Conservation (phyloP, 495 filamentous ascomycete species). For the Xeromyces bisporus region DNA sequence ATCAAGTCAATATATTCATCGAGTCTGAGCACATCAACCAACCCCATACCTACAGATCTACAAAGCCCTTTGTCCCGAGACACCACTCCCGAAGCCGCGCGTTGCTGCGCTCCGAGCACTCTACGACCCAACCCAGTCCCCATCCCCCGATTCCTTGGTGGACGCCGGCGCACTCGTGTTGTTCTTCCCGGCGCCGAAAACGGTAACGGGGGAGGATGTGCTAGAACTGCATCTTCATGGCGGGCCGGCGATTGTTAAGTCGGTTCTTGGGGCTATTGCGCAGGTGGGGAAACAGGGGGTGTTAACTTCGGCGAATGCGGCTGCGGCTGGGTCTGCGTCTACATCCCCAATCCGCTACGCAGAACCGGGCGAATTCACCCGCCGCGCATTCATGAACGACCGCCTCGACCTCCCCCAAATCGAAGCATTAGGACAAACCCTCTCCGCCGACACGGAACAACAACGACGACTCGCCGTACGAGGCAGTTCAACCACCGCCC, state of each 20-base stretch:
- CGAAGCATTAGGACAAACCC: constrained; percentile 72
- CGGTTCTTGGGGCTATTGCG: constrained; percentile 65
- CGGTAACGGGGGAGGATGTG: constrained; percentile 82
- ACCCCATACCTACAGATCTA: constrained; percentile 51
- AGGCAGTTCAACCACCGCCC: constrained; percentile 47
- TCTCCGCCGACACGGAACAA: constrained; percentile 82
- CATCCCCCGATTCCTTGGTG: constrained; percentile 35
- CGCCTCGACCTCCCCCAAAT: constrained; percentile 83
- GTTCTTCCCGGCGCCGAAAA: constrained; percentile 71
- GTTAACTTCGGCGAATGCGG: no score
- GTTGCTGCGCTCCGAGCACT: constrained; percentile 62
- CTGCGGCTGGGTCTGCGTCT: no score
- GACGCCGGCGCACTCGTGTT: constrained; percentile 72
- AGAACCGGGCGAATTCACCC: constrained; percentile 90
- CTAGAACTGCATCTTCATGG: constrained; percentile 90
- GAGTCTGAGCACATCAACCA: no score
- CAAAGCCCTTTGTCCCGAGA: constrained; percentile 50
- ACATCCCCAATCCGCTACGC: constrained; percentile 65
- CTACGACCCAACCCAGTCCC: constrained; percentile 38
- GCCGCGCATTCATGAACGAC: constrained; percentile 76
- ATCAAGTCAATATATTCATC: no score
- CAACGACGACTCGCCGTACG: constrained; percentile 75
- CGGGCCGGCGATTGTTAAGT: constrained; percentile 72
- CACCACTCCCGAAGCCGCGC: constrained; percentile 49
- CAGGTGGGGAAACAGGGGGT: constrained; percentile 11